Percentiles rank a stretch among this genome's conserved stretches.
phyloP scores from a whole-genome alignment of 2,329 filamentous ascomycete genomes.

The Scytalidium lignicola region DNA sequence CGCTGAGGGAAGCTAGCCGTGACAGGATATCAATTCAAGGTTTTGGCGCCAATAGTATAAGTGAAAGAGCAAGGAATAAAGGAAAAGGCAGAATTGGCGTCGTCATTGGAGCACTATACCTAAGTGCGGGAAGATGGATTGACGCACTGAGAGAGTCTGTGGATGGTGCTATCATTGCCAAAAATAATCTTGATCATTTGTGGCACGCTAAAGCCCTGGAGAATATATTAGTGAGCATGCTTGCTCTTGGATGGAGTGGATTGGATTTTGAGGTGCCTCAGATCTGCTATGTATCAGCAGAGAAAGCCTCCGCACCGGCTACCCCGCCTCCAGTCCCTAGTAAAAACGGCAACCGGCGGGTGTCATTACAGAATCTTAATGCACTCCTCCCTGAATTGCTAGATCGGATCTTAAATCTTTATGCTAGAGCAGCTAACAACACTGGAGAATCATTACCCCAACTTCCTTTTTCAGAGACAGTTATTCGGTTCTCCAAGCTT shows the following conservation, averaged over 20 bases:
- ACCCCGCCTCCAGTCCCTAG: conserved; percentile 16
- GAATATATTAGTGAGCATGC: conserved; percentile 72
- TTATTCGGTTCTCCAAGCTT: conserved; percentile 68
- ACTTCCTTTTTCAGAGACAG: conserved; percentile 65
- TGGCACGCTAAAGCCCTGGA: conserved; percentile 97
- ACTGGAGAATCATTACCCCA: conserved; percentile 65
- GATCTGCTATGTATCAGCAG: conserved; percentile 37
- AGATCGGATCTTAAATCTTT: conserved; percentile 69
- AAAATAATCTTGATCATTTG: conserved; percentile 81
- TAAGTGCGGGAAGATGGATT: conserved; percentile 84
- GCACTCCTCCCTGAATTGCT: conserved; percentile 65
- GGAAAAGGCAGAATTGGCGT: conserved; percentile 76
- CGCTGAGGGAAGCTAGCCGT: conserved; percentile 19
- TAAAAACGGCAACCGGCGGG: conserved; percentile 24
- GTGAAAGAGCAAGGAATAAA: conserved; percentile 73
- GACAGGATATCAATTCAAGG: conserved; percentile 63
- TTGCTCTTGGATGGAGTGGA: conserved; percentile 79
- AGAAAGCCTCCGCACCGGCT: conserved; percentile 20
- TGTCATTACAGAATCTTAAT: conserved; percentile 47
- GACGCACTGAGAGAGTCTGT: conserved; percentile 80
- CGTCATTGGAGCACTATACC: conserved; percentile 77
- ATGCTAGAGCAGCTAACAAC: conserved; percentile 59
- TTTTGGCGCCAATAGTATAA: conserved; percentile 65
- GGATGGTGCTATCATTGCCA: conserved; percentile 73
- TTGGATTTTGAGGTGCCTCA: conserved; percentile 74